Conservation (phyloP, 2,329 filamentous ascomycete genomes). For the Clarireedia homoeocarpa region DNA sequence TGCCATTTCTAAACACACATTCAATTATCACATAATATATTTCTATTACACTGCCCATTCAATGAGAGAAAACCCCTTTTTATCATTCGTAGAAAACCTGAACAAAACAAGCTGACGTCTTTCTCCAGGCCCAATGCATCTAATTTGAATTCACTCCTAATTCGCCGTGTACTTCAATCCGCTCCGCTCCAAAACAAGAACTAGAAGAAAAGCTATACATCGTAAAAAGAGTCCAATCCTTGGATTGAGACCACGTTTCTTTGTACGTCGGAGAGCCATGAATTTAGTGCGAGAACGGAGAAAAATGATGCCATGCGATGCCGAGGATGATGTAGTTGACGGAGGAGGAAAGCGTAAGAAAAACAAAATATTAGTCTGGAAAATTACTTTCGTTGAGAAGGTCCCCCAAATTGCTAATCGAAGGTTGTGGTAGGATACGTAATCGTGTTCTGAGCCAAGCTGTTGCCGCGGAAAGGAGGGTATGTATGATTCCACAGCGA, state of each 20-base stretch:
- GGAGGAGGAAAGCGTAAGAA: slow-evolving; percentile 12
- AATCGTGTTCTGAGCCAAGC: slow-evolving; percentile 1
- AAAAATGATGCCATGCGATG: slow-evolving; percentile 15
- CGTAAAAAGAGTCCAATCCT: slow-evolving; percentile 9
- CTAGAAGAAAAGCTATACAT: neutral
- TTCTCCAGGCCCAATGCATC: neutral
- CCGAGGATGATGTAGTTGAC: slow-evolving; percentile 6
- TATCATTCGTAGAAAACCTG: neutral
- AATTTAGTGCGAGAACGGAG: slow-evolving; percentile 11
- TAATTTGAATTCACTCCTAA: neutral
- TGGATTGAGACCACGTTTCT: slow-evolving; percentile 21
- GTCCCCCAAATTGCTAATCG: slow-evolving; percentile 10
- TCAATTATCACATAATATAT: neutral
- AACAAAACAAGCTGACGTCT: neutral
- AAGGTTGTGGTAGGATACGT: slow-evolving; percentile 9
- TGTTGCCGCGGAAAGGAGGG: slow-evolving; percentile 9
- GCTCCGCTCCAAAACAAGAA: neutral
- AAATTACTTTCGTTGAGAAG: slow-evolving; percentile 14
- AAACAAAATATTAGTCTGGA: slow-evolving; percentile 27
- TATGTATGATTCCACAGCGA: slow-evolving; percentile 24
- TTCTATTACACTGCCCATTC: neutral
- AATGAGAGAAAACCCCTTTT: neutral
- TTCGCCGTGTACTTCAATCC: neutral
- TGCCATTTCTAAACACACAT: neutral
- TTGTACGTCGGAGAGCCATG: slow-evolving; percentile 17